phyloP scores from a whole-genome alignment of 2,329 filamentous ascomycete species.

The Macrophomina phaseolina region DNA sequence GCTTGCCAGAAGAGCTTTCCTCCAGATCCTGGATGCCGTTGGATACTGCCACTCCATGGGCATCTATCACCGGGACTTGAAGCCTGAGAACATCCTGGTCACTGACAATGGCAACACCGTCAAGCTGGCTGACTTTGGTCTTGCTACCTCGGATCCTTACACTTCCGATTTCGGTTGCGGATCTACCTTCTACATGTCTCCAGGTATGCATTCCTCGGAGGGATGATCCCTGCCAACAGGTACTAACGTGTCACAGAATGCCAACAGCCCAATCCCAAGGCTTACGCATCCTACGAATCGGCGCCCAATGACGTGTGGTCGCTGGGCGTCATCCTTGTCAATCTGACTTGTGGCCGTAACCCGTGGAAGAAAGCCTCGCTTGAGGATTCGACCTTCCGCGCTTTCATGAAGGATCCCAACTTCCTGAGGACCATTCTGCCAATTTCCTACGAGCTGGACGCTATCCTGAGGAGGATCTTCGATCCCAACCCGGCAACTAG shows the following conservation, averaged over 20 bases:
- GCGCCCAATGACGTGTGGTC: constrained; percentile 98
- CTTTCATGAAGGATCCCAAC: constrained; percentile 81
- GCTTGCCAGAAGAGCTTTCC: constrained; percentile 83
- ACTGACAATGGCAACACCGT: constrained; percentile 86
- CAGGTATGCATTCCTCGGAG: constrained; percentile 69
- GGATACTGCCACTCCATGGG: constrained; percentile 91
- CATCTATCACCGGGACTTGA: constrained; percentile 96
- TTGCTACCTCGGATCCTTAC: constrained; percentile 81
- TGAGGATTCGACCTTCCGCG: constrained; percentile 93
- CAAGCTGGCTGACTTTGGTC: constrained; percentile 96
- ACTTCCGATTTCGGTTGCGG: constrained; percentile 97
- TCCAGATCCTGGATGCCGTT: constrained; percentile 96
- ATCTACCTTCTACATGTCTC: constrained; percentile 99
- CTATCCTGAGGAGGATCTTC: constrained; percentile 86
- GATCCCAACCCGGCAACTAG: constrained; percentile 81
- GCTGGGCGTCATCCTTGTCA: constrained; percentile 96
- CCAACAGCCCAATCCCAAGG: constrained; percentile 75
- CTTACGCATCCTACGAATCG: constrained; percentile 80
- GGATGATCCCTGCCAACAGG: constrained; percentile 26
- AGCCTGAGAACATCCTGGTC: constrained; percentile 97
- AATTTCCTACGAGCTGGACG: constrained; percentile 85
- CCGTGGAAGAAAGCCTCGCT: constrained; percentile 96
- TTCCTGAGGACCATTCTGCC: constrained; percentile 94
- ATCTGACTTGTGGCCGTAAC: constrained; percentile 96
- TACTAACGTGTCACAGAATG: constrained; percentile 70